Evolutionary conservation across 139 green algal species (phyloP), one percentile per base, ranked within the genome.

Genomic region (Microglena sp.): DNA sequence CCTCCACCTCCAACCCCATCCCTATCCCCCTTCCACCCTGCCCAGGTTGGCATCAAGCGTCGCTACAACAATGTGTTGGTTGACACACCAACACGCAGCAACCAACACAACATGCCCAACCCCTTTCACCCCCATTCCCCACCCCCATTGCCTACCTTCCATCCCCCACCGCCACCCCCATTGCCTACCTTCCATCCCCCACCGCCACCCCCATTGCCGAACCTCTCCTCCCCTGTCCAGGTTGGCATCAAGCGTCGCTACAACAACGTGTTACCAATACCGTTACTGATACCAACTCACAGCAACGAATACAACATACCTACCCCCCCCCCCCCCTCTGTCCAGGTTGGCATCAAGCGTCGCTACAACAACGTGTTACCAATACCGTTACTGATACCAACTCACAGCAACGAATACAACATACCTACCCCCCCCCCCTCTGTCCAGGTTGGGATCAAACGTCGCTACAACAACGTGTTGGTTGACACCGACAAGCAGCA

Each of bases 391-490:
- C 73, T 82, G 60, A n/a, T n/a, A 61, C 73, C 3, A 71, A 83
- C 33, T 76, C 72, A 55, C 78, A 58, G 22, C 7, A 21, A 21
- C 67, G n/a, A n/a, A n/a, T n/a, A n/a, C n/a, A n/a, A n/a, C n/a
- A n/a, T n/a, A n/a, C n/a, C n/a, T n/a, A n/a, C n/a, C n/a, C n/a
- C n/a, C n/a, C n/a, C n/a, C n/a, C n/a, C n/a, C n/a, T n/a, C n/a
- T n/a, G n/a, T n/a, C n/a, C n/a, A n/a, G n/a, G 63, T 77, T 0
- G 58, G 56, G 6, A 33, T 77, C 28, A 72, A 73, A 61, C 68
- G 83, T 64, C 75, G 81, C 26, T 82, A 76, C 68, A 84, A 81
- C 68, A 82, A 84, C 45, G 72, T 89, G 71, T 33, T 79, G 58
- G 63, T 82, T 35, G 76, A 83, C 64, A 61, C 73, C 3, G 73